Percentiles rank a stretch among this genome's conserved stretches.
Evolutionary conservation across 2,329 filamentous ascomycete genomes (phyloP).

Genomic region (Phaeomoniella chlamydospora): DNA sequence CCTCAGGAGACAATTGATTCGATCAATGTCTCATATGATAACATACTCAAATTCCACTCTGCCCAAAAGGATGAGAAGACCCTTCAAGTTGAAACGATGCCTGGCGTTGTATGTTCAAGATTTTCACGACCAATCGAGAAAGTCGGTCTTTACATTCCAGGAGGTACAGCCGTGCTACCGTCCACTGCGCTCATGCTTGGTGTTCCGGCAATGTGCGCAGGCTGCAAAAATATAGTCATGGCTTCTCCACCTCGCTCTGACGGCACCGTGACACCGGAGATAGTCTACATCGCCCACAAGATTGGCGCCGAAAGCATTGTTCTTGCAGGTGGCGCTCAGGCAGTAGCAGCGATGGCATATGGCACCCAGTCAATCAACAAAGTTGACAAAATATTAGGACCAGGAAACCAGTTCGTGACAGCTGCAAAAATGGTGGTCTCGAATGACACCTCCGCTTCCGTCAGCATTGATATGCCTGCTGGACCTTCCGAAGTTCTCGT

Average conservation of each 20-base stretch:
- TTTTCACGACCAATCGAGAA: conserved; percentile 87
- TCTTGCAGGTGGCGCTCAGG: conserved; percentile 86
- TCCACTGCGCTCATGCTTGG: conserved; percentile 96
- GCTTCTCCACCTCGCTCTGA: conserved; percentile 83
- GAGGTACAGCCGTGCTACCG: conserved; percentile 90
- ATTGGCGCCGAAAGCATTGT: conserved; percentile 93
- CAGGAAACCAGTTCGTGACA: conserved; percentile 96
- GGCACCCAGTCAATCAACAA: conserved; percentile 89
- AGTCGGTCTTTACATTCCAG: conserved; percentile 92
- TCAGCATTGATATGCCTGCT: conserved; percentile 96
- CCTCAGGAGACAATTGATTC: conserved; percentile 71
- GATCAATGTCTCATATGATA: conserved; percentile 89
- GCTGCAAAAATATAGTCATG: conserved; percentile 86
- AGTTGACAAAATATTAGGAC: conserved; percentile 96
- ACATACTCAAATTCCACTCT: conserved; percentile 86
- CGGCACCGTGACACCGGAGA: conserved; percentile 85
- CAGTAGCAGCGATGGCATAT: conserved; percentile 92
- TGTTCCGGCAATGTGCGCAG: conserved; percentile 93
- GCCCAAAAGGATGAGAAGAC: conserved; percentile 77
- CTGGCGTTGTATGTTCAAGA: conserved; percentile 84
- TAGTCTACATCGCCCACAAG: conserved; percentile 95
- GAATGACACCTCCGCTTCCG: conserved; percentile 90
- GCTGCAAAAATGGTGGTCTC: conserved; percentile 97
- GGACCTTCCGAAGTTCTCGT: conserved; percentile 96
- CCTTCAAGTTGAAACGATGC: conserved; percentile 89